Conservation (phyloP, 148 eudicot species). For the Nepenthes mirabilis region DNA sequence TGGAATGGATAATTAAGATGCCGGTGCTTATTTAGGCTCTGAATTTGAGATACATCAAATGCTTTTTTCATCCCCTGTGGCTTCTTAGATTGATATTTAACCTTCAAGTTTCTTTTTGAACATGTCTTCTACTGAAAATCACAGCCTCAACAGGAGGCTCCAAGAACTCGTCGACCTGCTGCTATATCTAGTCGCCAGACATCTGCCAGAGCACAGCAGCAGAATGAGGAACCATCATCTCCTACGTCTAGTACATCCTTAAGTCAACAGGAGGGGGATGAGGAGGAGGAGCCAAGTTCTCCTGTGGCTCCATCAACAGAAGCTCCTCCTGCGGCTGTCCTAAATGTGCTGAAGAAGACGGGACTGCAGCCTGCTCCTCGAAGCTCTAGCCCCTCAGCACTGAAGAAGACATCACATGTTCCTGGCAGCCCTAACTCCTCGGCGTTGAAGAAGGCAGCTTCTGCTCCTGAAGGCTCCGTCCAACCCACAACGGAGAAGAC, state of each 20-base stretch:
- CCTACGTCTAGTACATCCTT: constrained; percentile 47
- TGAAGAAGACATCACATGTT: not conserved
- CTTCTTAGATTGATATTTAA: no score
- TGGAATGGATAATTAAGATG: no score
- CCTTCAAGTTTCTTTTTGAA: not conserved
- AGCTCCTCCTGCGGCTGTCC: constrained; percentile 17
- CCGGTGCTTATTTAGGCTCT: no score
- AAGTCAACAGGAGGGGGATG: constrained; percentile 23
- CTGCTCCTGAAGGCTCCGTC: constrained; percentile 12
- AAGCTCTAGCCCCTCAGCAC: constrained; percentile 9
- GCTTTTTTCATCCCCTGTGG: no score
- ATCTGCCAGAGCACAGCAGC: constrained; percentile 13
- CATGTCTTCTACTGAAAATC: constrained; percentile 3
- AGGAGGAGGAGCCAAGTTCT: constrained; percentile 20
- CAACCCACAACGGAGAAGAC: constrained; percentile 1
- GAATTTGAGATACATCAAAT: no score
- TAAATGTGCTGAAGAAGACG: constrained; percentile 15
- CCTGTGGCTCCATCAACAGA: constrained; percentile 19
- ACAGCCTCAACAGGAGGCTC: constrained; percentile 42
- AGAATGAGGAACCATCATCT: constrained; percentile 40
- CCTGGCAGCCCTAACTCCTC: constrained; percentile 14
- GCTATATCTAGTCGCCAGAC: constrained; percentile 23
- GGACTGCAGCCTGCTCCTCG: constrained; percentile 14
- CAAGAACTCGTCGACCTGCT: constrained; percentile 34
- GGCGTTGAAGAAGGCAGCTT: constrained; percentile 4